phyloP scores from a whole-genome alignment of 1,284 basidiomycete species.

The Cystobasidium sp. region DNA sequence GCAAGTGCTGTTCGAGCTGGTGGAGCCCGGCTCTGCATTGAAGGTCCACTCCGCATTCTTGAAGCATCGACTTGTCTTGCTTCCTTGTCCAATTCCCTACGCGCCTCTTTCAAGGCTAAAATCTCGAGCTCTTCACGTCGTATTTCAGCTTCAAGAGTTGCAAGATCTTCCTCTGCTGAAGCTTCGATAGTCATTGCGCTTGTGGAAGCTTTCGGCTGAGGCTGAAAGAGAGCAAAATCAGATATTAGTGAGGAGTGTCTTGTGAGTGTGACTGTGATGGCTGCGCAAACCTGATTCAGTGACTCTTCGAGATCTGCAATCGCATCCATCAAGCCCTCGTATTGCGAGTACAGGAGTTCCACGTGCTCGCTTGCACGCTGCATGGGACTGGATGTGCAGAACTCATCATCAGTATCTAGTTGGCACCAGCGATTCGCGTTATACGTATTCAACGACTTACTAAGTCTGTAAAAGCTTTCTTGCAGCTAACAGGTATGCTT shows the following conservation, averaged over 20 bases:
- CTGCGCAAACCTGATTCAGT: slow-evolving; percentile 43
- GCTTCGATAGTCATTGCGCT: slow-evolving; percentile 12
- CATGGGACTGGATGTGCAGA: slow-evolving; percentile 40
- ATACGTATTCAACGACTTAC: slow-evolving; percentile 35
- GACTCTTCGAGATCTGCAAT: slow-evolving; percentile 48
- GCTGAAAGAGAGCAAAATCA: neutral
- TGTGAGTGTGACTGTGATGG: too few species aligned
- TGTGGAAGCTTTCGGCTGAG: slow-evolving; percentile 9
- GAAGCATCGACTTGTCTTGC: neutral
- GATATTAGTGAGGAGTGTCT: neutral
- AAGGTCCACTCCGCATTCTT: neutral
- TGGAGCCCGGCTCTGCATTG: neutral
- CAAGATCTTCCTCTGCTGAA: slow-evolving; percentile 10
- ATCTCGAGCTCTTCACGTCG: slow-evolving; percentile 52
- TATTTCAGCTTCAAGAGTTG: slow-evolving; percentile 50
- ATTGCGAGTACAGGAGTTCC: slow-evolving; percentile 48
- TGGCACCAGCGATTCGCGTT: neutral
- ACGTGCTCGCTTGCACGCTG: slow-evolving; percentile 51
- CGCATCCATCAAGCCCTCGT: slow-evolving; percentile 48
- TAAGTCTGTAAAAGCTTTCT: slow-evolving; percentile 48
- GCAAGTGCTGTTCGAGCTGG: neutral
- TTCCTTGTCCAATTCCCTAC: slow-evolving; percentile 43
- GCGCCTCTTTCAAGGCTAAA: slow-evolving; percentile 49
- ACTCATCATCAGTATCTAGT: neutral
- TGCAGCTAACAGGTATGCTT: slow-evolving; percentile 47